A percentile compares a stretch with the other conserved stretches of the same genome.
phyloP scores from a whole-genome alignment of 2,329 filamentous ascomycete genomes.

The Chaetomiaceae sp. region DNA sequence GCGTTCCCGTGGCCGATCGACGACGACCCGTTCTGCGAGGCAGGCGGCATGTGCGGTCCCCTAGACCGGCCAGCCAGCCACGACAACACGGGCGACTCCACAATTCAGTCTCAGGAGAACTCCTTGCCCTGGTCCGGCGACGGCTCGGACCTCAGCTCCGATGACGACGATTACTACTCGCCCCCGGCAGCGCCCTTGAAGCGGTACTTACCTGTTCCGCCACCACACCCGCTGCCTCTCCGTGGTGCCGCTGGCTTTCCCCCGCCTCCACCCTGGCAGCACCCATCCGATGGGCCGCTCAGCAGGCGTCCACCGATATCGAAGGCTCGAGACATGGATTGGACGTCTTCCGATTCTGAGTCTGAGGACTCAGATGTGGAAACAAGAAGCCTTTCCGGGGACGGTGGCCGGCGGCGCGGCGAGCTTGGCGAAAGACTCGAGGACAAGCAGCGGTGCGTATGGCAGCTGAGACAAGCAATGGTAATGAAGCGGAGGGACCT shows the following conservation, averaged over 20 bases:
- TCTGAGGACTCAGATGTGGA: slow-evolving; percentile 11
- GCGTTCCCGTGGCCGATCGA: background rate
- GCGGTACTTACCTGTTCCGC: background rate
- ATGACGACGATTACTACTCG: slow-evolving; percentile 8
- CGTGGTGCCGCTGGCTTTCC: slow-evolving; percentile 1
- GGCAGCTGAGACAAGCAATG: slow-evolving; percentile 25
- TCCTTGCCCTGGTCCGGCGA: slow-evolving; percentile 9
- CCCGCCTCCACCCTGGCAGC: slow-evolving; percentile 6
- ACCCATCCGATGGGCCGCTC: background rate
- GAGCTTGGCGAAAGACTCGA: slow-evolving; percentile 11
- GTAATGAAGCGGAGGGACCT: slow-evolving; percentile 29
- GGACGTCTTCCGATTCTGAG: slow-evolving; percentile 2
- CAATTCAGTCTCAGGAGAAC: slow-evolving; percentile 4
- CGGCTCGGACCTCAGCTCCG: slow-evolving; percentile 10
- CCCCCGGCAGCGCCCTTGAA: background rate
- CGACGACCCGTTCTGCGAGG: background rate
- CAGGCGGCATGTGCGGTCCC: background rate
- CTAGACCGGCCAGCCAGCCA: background rate
- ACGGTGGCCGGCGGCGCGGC: background rate
- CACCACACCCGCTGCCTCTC: slow-evolving; percentile 2
- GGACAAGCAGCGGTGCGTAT: slow-evolving; percentile 8
- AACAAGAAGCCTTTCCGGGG: slow-evolving; percentile 5
- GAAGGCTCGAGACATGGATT: background rate
- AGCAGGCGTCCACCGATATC: background rate
- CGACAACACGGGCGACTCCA: slow-evolving; percentile 9